Base-by-base conservation (phyloP, 2,329 filamentous ascomycete genomes). In the Plenodomus tracheiphilus region DNA sequence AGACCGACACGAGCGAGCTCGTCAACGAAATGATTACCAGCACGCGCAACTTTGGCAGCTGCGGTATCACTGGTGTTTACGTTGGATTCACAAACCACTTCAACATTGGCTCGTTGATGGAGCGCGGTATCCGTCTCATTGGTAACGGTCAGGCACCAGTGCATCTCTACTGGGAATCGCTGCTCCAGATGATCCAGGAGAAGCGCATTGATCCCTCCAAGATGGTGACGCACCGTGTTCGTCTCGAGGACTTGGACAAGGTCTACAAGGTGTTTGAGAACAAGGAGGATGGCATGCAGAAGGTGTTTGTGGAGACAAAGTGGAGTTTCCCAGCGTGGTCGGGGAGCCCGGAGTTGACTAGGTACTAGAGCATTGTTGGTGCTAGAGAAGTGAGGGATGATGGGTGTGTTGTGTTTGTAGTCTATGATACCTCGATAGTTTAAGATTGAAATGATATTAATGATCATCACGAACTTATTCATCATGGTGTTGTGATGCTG, bases 1-100 rank as follows among this genome's bases (percentile, higher is more conserved):
- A 96, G 76, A 96, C 89, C 0, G 91, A 96, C 64, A 93, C 89
- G 0, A 88, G 85, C 43, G 91, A 91, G 75, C 84, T 90, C 38
- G 49, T 91, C 56, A 91, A 91, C 67, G 88, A 91, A 74, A 89
- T 89, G 85, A 84, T 91, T 25, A 83, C 87, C 63, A 79, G 83
- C n/a, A 86, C 89, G 11, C 78, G 83, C 41, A 88, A 84, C 62
- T 91, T 80, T 61, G 87, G 91, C 4, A 80, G 89, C 6, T 85
- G 85, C 46, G 89, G 91, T 18, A 79, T 96, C 48, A 95, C 90
- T 0, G 90, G 89, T 45, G 82, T 85, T 10, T 85, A 85, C 62
- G 81, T 82, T 32, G 82, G 82, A 22, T 85, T 77, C 66, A 89
- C 86, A 18, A 91, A 91, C 72, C 87, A 90, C 70, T 89, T 93